Percentiles rank a stretch among this genome's conserved stretches.
phyloP scores from a whole-genome alignment of 257 asterid genomes.

The Forsythia viridissima region DNA sequence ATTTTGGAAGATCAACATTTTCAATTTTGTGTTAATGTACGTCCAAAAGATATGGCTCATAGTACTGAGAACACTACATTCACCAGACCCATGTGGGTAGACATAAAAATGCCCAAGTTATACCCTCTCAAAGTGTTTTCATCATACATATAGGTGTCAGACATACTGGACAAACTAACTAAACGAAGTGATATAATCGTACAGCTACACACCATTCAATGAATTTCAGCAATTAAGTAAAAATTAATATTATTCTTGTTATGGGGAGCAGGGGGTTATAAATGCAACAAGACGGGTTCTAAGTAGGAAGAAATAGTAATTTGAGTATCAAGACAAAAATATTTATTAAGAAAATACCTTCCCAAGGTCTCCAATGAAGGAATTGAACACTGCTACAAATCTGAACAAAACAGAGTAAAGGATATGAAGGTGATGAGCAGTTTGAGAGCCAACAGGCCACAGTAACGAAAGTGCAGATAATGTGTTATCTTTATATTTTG shows the following conservation, averaged over 20 bases:
- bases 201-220: background rate
- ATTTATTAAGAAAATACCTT: conserved; percentile 53
- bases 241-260: background rate
- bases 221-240: background rate
- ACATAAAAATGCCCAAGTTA: background rate
- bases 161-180: background rate
- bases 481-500: background rate
- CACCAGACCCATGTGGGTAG: background rate
- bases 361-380: conserved; percentile 98
- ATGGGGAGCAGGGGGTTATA: background rate
- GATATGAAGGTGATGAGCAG: conserved; percentile 18
- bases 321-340: background rate
- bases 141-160: background rate
- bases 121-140: background rate
- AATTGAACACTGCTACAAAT: conserved; percentile 89
- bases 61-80: background rate
- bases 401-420: conserved; percentile 48
- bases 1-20: background rate
- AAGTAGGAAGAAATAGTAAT: background rate
- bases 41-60: background rate
- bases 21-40: background rate
- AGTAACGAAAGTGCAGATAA: background rate
- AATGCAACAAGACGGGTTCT: background rate
- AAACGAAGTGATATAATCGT: background rate
- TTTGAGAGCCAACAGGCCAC: conserved; percentile 5